Evolutionary conservation across 768 basidiomycete species (phyloP), one percentile per base, ranked within the genome.

Genomic region (Pleurotus salmoneostramineus): DNA sequence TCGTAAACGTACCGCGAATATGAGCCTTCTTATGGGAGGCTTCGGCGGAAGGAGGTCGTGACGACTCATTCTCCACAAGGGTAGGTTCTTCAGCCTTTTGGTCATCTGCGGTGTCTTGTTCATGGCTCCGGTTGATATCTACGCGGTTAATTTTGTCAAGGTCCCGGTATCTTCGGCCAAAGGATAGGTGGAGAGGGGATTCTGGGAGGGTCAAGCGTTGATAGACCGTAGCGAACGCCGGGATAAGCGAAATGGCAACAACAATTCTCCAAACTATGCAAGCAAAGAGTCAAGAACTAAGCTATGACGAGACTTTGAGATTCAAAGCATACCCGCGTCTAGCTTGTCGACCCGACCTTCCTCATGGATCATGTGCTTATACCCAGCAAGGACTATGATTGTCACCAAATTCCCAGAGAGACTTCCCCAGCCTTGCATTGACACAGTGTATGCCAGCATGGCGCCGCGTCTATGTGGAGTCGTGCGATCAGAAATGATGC

Each of bases 351-450:
- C 80, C 65, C 87, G 71, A 6, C 77, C 77, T 57, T 82, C 70
- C 40, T 70, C 80, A 44, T 88, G 77, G 79, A 91, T 89, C 7
- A 78, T 78, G 58, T 74, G 69, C 63, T 82, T 84, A 72, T 89
- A 91, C 36, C 77, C 78, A 1, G 79, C 73, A 27, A 91, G 74
- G 15, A 88, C 82, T 61, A 91, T 73, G 65, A 91, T 80, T 4
- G 83, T 83, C 21, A 77, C 76, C 58, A 91, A 67, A 49, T 77
- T 77, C 5, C 87, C 89, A 40, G 83, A 64, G 56, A 92, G 77
- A 40, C 78, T 83, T 33, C 91, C 89, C 88, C 88, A 90, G 7
- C 89, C 90, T 69, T 91, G 86, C 68, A 85, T 86, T 0, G 87
- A 78, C 62, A 90, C 90, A 62, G 89, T 87, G 65, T 88, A 89